These are phyloP conservation scores for Aspergillus melleus DNA, from an alignment of 2,329 filamentous ascomycete genomes.

Conservation along the genomic window DNA sequence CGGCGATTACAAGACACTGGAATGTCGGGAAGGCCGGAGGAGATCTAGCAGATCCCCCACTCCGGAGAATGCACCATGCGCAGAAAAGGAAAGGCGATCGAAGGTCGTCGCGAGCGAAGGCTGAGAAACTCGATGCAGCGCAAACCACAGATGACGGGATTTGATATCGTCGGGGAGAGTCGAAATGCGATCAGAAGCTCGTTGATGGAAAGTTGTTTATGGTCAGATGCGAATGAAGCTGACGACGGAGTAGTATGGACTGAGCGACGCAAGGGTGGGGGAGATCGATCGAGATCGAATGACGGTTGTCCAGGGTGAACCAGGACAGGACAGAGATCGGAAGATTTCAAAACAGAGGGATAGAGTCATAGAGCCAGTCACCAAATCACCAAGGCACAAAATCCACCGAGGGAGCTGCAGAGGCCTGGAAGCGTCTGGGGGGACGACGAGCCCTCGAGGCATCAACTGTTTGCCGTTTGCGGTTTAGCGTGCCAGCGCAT, in stretches of 20 bases:
- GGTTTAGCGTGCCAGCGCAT: conserved; percentile 42
- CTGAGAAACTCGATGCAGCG: neutral
- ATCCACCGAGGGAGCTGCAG: neutral
- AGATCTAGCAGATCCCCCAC: conserved; percentile 48
- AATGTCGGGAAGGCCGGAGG: conserved; percentile 42
- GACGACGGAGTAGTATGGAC: conserved; percentile 12
- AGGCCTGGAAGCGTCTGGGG: conserved; percentile 7
- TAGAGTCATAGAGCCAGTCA: neutral
- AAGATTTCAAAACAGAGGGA: neutral
- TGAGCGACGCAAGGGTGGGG: conserved; percentile 1
- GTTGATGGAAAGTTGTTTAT: neutral
- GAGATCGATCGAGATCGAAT: neutral
- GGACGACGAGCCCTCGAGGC: conserved; percentile 2
- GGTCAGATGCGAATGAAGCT: conserved; percentile 10
- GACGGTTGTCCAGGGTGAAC: neutral
- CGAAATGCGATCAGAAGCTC: neutral
- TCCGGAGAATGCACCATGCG: conserved; percentile 46
- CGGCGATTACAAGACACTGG: conserved; percentile 30
- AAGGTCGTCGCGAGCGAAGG: conserved; percentile 1
- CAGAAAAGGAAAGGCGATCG: conserved; percentile 18
- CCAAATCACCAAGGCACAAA: neutral
- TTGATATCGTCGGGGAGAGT: neutral
- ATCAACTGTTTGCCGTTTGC: conserved; percentile 43
- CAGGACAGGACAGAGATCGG: neutral
- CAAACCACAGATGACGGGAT: neutral